These are phyloP conservation scores for Plasmodium knowlesi DNA, from an alignment of 169 alveolate species.

Conservation along the genomic window DNA sequence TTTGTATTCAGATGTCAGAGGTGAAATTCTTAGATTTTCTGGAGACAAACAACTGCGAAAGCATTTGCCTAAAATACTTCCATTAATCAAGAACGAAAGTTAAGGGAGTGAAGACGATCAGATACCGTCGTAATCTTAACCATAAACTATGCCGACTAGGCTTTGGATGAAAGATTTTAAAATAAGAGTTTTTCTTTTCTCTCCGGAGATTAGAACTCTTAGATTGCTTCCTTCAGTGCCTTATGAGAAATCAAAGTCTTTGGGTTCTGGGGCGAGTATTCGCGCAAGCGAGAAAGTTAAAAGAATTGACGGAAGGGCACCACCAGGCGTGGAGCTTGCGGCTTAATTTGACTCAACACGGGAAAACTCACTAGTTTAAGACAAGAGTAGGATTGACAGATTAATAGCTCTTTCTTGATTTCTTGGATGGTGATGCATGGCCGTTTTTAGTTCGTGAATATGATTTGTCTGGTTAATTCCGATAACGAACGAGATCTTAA, in stretches of 20 bases:
- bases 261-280: slow-evolving; percentile 96
- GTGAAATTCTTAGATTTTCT: slow-evolving; percentile 93
- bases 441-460: slow-evolving; percentile 92
- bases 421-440: slow-evolving; percentile 94
- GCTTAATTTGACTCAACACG: slow-evolving; percentile 94
- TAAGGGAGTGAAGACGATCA: slow-evolving; percentile 94
- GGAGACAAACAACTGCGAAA: slow-evolving; percentile 93
- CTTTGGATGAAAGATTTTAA: slow-evolving; percentile 63
- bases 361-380: slow-evolving; percentile 93
- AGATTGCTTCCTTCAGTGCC: slow-evolving; percentile 90
- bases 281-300: slow-evolving; percentile 96
- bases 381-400: slow-evolving; percentile 92
- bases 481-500: slow-evolving; percentile 95
- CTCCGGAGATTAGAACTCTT: slow-evolving; percentile 91
- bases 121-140: slow-evolving; percentile 94
- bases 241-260: slow-evolving; percentile 93
- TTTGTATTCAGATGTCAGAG: slow-evolving; percentile 93
- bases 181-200: background rate
- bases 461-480: slow-evolving; percentile 84
- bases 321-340: slow-evolving; percentile 95
- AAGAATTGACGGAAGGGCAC: slow-evolving; percentile 95
- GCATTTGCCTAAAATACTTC: slow-evolving; percentile 93
- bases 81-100: slow-evolving; percentile 94
- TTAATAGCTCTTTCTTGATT: slow-evolving; percentile 92
- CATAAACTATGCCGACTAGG: slow-evolving; percentile 93